Conservation (phyloP, 345 rosid species). For the Linum usitatissimum region DNA sequence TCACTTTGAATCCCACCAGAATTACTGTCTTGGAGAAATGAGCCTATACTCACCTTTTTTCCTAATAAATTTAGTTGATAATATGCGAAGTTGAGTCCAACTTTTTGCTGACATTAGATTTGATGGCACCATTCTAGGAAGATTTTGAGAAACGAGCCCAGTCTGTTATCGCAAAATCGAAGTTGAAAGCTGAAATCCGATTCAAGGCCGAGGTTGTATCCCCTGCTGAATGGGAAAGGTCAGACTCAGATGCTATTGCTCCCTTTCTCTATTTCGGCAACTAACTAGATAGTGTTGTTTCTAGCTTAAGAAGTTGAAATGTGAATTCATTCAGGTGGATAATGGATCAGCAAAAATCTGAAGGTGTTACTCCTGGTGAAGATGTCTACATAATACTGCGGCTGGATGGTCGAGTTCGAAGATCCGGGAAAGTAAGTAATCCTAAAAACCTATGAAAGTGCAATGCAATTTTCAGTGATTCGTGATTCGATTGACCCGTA, state of each 20-base stretch:
- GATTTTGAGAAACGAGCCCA: constrained; percentile 79
- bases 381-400: constrained; percentile 82
- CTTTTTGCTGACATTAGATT: constrained; percentile 10
- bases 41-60: not conserved
- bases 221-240: constrained; percentile 92
- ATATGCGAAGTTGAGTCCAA: not conserved
- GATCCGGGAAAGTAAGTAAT: constrained; percentile 83
- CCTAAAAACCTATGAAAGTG: no score
- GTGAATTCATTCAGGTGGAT: constrained; percentile 56
- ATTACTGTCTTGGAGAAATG: not conserved
- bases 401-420: constrained; percentile 91
- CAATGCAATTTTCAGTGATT: no score
- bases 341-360: constrained; percentile 76
- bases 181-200: constrained; percentile 78
- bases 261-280: not conserved
- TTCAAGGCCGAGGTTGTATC: constrained; percentile 66
- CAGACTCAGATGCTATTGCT: constrained; percentile 11
- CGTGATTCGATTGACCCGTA: no score
- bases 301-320: constrained; percentile 5
- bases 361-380: constrained; percentile 78
- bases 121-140: constrained; percentile 40
- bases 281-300: not conserved
- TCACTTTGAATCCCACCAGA: not conserved
- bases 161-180: constrained; percentile 68
- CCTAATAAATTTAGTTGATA: no score